Evolutionary conservation across 176 grass and related monocot species (phyloP).

Genomic region (Elaeis guineensis): DNA sequence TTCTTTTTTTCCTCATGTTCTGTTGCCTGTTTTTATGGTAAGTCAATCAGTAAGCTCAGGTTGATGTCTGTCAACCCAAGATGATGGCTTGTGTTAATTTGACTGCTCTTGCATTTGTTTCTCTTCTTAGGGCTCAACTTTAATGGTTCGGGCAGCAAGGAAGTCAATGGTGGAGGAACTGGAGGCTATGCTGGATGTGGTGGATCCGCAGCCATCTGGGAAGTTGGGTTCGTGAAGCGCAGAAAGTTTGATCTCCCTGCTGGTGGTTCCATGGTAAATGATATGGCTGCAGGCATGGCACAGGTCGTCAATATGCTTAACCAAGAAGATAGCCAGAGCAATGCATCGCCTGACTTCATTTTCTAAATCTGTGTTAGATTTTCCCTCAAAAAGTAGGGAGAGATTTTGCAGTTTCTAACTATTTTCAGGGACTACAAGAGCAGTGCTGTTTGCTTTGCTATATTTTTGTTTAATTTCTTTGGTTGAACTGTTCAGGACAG

Average conservation of each 20-base stretch:
- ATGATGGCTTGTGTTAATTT: too few species aligned
- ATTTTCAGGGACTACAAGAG: too few species aligned
- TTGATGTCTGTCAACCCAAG: too few species aligned
- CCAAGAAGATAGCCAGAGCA: conserved; percentile 25
- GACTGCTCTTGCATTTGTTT: background rate
- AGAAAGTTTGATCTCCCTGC: conserved; percentile 76
- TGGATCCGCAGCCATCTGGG: conserved; percentile 63
- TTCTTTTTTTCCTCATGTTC: too few species aligned
- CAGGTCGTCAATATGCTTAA: conserved; percentile 33
- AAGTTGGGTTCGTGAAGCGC: conserved; percentile 35
- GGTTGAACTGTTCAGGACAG: too few species aligned
- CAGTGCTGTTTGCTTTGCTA: too few species aligned
- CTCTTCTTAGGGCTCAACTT: conserved; percentile 54
- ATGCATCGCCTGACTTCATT: background rate
- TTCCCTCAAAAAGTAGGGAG: too few species aligned
- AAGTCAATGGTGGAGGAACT: conserved; percentile 83
- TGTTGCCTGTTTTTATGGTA: too few species aligned
- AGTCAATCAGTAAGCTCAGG: too few species aligned
- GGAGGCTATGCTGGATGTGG: conserved; percentile 67
- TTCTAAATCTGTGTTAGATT: too few species aligned
- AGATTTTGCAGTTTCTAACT: too few species aligned
- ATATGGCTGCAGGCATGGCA: conserved; percentile 35
- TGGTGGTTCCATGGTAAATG: conserved; percentile 23
- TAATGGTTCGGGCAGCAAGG: conserved; percentile 67
- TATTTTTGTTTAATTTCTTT: too few species aligned